Evolutionary conservation across 768 basidiomycete genomes (phyloP).

Genomic region (Pisolithus microcarpus): DNA sequence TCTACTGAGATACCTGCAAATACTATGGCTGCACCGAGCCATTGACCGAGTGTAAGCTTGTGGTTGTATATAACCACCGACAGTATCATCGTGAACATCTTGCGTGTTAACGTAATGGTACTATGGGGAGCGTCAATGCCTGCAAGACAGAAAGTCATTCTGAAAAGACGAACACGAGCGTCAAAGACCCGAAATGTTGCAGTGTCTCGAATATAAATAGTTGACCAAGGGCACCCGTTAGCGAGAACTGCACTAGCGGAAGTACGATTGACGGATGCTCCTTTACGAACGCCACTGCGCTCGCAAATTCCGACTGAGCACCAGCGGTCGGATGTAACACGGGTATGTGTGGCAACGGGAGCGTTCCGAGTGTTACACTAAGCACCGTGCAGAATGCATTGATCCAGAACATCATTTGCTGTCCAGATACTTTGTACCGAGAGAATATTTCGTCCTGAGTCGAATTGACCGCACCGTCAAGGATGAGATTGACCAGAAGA

Average conservation of each 20-base stretch:
- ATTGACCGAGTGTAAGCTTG: constrained; percentile 75
- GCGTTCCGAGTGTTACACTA: constrained; percentile 58
- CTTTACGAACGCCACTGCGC: constrained; percentile 66
- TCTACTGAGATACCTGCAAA: constrained; percentile 96
- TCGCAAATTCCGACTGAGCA: constrained; percentile 54
- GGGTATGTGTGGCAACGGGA: constrained; percentile 77
- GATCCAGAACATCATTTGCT: constrained; percentile 99
- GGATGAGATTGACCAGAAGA: constrained; percentile 75
- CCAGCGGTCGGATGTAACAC: constrained; percentile 66
- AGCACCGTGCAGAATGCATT: constrained; percentile 78
- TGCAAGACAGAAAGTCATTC: not conserved
- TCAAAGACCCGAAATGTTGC: constrained; percentile 85
- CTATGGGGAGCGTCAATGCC: constrained; percentile 18
- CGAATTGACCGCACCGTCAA: constrained; percentile 92
- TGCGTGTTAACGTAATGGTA: constrained; percentile 92
- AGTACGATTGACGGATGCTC: constrained; percentile 66
- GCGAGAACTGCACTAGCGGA: constrained; percentile 77
- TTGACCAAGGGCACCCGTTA: constrained; percentile 91
- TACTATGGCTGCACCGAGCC: constrained; percentile 86
- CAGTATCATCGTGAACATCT: constrained; percentile 96
- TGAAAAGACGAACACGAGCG: constrained; percentile 62
- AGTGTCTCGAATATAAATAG: constrained; percentile 97
- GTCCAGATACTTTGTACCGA: constrained; percentile 66
- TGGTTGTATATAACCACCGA: constrained; percentile 92
- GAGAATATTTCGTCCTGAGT: constrained; percentile 97